phyloP scores from a whole-genome alignment of 2,329 filamentous ascomycete genomes.

The Clonostachys solani region DNA sequence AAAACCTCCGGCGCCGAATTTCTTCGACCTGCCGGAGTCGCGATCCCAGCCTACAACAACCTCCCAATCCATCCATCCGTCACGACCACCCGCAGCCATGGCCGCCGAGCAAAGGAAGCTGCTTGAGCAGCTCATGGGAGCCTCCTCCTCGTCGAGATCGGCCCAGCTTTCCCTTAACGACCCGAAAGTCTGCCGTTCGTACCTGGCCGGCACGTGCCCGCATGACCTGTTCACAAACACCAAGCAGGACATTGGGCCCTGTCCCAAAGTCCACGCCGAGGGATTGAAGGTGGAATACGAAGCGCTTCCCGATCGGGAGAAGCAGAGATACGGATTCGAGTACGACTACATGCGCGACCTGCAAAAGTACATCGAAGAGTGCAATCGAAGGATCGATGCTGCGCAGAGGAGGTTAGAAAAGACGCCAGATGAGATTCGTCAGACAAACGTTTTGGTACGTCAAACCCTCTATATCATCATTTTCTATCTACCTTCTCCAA shows the following conservation, averaged over 20 bases:
- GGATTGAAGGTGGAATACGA: slow-evolving; percentile 88
- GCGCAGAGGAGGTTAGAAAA: slow-evolving; percentile 91
- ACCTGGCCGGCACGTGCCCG: slow-evolving; percentile 88
- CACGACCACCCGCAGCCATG: slow-evolving; percentile 48
- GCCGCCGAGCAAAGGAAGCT: slow-evolving; percentile 97
- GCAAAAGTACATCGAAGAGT: slow-evolving; percentile 94
- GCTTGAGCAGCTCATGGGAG: slow-evolving; percentile 94
- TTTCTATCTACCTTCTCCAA: neutral
- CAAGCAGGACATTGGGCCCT: slow-evolving; percentile 90
- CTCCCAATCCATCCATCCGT: slow-evolving; percentile 2
- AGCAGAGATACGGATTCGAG: slow-evolving; percentile 81
- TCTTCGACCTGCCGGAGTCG: neutral
- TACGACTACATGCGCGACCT: slow-evolving; percentile 96
- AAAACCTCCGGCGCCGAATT: neutral
- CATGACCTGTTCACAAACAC: slow-evolving; percentile 99
- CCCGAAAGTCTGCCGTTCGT: slow-evolving; percentile 91
- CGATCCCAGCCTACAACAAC: neutral
- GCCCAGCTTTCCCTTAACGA: slow-evolving; percentile 86
- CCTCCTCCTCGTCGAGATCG: slow-evolving; percentile 66
- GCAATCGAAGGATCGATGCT: slow-evolving; percentile 87
- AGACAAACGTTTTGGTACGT: slow-evolving; percentile 77
- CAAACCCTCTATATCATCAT: neutral
- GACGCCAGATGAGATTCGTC: slow-evolving; percentile 93
- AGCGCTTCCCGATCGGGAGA: slow-evolving; percentile 63
- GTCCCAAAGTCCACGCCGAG: slow-evolving; percentile 84